Conservation (phyloP, 371 early-diverging fungal species). For the Mortierella sp. region DNA sequence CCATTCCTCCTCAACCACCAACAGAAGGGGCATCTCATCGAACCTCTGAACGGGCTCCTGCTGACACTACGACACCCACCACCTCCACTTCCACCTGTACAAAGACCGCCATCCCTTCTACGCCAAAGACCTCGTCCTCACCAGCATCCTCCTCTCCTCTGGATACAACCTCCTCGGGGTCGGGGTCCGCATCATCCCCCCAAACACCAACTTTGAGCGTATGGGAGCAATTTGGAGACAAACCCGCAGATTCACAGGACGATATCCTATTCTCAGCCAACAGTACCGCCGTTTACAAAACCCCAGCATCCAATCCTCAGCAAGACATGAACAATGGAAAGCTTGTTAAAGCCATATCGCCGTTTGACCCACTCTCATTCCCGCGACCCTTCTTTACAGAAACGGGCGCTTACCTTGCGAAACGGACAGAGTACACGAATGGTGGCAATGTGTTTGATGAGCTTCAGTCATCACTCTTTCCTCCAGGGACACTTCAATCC, state of each 20-base stretch:
- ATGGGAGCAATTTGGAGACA: conserved; percentile 41
- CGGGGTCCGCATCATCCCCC: no score
- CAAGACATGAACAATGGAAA: conserved; percentile 5
- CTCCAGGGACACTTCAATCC: conserved; percentile 45
- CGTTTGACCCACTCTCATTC: conserved; percentile 11
- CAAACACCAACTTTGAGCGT: conserved; percentile 21
- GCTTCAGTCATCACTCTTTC: conserved; percentile 48
- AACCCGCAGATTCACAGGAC: conserved; percentile 43
- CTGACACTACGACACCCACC: no score
- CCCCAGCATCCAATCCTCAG: conserved; percentile 18
- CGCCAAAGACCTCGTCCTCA: conserved; percentile 13
- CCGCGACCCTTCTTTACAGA: conserved; percentile 14
- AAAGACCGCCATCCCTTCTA: no score
- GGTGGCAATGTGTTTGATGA: conserved; percentile 44
- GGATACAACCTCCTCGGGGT: no score
- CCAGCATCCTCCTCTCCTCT: conserved; percentile 22
- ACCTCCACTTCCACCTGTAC: no score
- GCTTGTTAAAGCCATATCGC: background rate
- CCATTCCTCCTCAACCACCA: conserved; percentile 1
- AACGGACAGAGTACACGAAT: conserved; percentile 27
- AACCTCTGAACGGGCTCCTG: no score
- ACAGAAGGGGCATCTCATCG: no score
- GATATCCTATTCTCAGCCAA: conserved; percentile 35
- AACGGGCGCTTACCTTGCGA: conserved; percentile 2
- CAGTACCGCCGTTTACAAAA: conserved; percentile 43